Evolutionary conservation across 176 grass and related monocot genomes (phyloP).

Genomic region (Rhynchospora pubera): DNA sequence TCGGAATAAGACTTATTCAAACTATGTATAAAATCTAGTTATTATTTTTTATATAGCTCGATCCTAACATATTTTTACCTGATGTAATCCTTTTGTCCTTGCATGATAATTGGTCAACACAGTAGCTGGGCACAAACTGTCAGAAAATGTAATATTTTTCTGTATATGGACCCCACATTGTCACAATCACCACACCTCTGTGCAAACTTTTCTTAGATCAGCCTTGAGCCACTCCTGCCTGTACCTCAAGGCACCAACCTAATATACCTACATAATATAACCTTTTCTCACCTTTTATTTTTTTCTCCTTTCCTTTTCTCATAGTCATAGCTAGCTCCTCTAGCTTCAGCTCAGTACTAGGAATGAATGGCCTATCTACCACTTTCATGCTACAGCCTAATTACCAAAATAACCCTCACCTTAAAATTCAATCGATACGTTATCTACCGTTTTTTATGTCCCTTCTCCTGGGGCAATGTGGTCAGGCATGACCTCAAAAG

Average conservation of each 20-base stretch:
- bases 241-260: constrained; percentile 17
- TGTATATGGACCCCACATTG: neutral
- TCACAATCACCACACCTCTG: constrained; percentile 20
- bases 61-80: neutral
- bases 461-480: neutral
- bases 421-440: neutral
- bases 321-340: neutral
- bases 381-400: neutral
- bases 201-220: constrained; percentile 30
- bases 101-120: constrained; percentile 14
- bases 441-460: constrained; percentile 10
- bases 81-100: constrained; percentile 9
- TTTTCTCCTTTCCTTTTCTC: neutral
- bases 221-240: constrained; percentile 57
- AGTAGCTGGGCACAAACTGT: constrained; percentile 3
- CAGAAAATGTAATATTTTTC: constrained; percentile 7
- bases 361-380: neutral
- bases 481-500: constrained; percentile 1
- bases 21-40: neutral
- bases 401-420: constrained; percentile 11
- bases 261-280: constrained; percentile 11
- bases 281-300: neutral
- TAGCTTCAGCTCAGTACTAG: constrained; percentile 5
- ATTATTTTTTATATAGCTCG: neutral
- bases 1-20: no score